phyloP scores from a whole-genome alignment of 2,329 filamentous ascomycete species.

The Exophiala sp. region DNA sequence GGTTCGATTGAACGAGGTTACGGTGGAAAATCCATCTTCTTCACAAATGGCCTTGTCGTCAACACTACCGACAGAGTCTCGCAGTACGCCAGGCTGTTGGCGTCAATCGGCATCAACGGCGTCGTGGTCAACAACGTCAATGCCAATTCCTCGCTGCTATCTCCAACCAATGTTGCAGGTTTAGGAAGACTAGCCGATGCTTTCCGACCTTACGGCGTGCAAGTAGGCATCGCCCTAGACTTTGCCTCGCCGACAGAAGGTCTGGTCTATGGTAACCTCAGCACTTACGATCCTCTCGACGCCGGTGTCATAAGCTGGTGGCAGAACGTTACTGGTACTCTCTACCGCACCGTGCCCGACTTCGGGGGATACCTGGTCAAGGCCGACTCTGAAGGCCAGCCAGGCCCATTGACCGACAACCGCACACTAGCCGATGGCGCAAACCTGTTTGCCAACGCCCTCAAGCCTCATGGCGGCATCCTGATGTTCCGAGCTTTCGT shows the following conservation, averaged over 20 bases:
- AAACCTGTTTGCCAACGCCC: slow-evolving; percentile 62
- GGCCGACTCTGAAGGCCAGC: slow-evolving; percentile 69
- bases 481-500: slow-evolving; percentile 72
- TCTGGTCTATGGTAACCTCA: slow-evolving; percentile 48
- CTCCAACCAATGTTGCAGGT: slow-evolving; percentile 56
- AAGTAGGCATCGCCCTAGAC: slow-evolving; percentile 63
- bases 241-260: slow-evolving; percentile 60
- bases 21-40: slow-evolving; percentile 66
- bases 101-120: slow-evolving; percentile 64
- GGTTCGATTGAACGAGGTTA: slow-evolving; percentile 66
- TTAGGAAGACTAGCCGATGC: slow-evolving; percentile 60
- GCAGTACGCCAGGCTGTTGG: slow-evolving; percentile 63
- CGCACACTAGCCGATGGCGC: slow-evolving; percentile 66
- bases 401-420: slow-evolving; percentile 66
- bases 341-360: slow-evolving; percentile 63
- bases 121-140: slow-evolving; percentile 71
- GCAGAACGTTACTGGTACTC: slow-evolving; percentile 55
- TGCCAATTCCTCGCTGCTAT: slow-evolving; percentile 59
- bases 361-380: slow-evolving; percentile 68
- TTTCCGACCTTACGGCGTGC: slow-evolving; percentile 65
- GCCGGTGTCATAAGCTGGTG: slow-evolving; percentile 60
- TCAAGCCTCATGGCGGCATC: slow-evolving; percentile 58
- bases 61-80: slow-evolving; percentile 58
- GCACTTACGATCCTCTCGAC: slow-evolving; percentile 65
- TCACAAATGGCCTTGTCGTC: slow-evolving; percentile 54